Evolutionary conservation across 352 stramenopile genomes (phyloP).

Genomic region (Globisporangium okanoganense): DNA sequence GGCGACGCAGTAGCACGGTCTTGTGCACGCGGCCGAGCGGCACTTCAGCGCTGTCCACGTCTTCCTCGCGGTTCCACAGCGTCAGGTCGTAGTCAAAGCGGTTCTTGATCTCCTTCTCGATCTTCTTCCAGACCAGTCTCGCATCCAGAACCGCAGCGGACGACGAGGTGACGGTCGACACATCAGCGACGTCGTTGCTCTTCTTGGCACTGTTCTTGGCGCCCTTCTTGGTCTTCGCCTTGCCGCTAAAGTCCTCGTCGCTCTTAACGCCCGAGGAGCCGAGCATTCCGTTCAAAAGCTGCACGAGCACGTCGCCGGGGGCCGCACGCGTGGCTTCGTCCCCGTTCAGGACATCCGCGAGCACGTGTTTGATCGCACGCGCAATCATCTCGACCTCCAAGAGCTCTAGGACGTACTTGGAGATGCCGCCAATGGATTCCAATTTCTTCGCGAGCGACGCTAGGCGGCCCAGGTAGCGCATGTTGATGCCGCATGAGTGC

Average conservation of each 20-base stretch:
- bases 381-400: slow-evolving; percentile 97
- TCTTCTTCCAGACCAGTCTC: slow-evolving; percentile 48
- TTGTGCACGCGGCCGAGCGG: slow-evolving; percentile 62
- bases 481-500: slow-evolving; percentile 96
- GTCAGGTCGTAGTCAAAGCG: slow-evolving; percentile 79
- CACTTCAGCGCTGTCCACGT: slow-evolving; percentile 21
- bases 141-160: slow-evolving; percentile 23
- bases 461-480: slow-evolving; percentile 93
- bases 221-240: slow-evolving; percentile 16
- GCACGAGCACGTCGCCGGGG: slow-evolving; percentile 70
- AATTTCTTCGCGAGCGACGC: slow-evolving; percentile 87
- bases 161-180: slow-evolving; percentile 1
- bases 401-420: slow-evolving; percentile 92
- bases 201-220: slow-evolving; percentile 38
- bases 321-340: slow-evolving; percentile 57
- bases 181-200: slow-evolving; percentile 1
- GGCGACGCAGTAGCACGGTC: slow-evolving; percentile 83
- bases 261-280: slow-evolving; percentile 23
- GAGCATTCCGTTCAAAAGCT: slow-evolving; percentile 86
- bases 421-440: slow-evolving; percentile 84
- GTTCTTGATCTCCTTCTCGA: slow-evolving; percentile 60
- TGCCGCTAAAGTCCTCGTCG: slow-evolving; percentile 30
- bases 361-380: slow-evolving; percentile 86
- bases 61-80: slow-evolving; percentile 49
- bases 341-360: slow-evolving; percentile 67